phyloP scores from a whole-genome alignment of 1,284 basidiomycete genomes.

The Pseudomicrostroma phylloplanum region DNA sequence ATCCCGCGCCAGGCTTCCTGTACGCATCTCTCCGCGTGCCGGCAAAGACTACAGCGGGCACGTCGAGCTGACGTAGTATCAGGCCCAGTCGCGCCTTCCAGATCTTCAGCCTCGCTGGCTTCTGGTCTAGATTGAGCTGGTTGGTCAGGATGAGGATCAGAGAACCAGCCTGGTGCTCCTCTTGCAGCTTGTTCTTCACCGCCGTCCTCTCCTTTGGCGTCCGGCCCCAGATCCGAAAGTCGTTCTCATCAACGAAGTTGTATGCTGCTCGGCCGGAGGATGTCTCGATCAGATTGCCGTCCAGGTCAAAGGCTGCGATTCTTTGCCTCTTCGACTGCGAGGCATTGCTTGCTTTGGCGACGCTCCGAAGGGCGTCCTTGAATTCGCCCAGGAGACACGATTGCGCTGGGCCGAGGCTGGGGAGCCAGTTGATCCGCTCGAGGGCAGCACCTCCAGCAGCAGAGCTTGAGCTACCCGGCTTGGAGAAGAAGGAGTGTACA shows the following conservation, averaged over 20 bases:
- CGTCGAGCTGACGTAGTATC: conserved; percentile 25
- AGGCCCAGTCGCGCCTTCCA: conserved; percentile 34
- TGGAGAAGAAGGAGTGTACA: conserved; percentile 2
- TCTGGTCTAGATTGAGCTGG: conserved; percentile 23
- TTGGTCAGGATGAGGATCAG: conserved; percentile 33
- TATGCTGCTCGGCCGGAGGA: neutral
- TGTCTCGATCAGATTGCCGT: conserved; percentile 28
- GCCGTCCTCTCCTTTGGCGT: neutral
- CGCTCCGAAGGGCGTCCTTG: neutral
- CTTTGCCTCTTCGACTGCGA: conserved; percentile 11
- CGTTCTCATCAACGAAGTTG: conserved; percentile 23
- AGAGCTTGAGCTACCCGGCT: neutral
- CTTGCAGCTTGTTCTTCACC: conserved; percentile 3
- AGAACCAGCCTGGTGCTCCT: conserved; percentile 12
- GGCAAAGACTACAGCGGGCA: conserved; percentile 33
- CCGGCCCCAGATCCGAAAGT: conserved; percentile 22
- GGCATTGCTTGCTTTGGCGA: neutral
- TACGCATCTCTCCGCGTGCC: conserved; percentile 34
- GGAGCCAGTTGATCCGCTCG: neutral
- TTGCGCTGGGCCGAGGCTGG: neutral
- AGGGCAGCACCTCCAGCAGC: neutral
- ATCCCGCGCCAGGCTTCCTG: conserved; percentile 39
- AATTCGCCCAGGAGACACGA: neutral
- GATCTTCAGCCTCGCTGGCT: conserved; percentile 10
- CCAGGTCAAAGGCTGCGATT: conserved; percentile 36